A percentile compares a stretch with the other conserved stretches of the same genome.
Evolutionary conservation across 2,329 filamentous ascomycete species (phyloP).

Genomic region (Magnaporthiopsis rhizophila): DNA sequence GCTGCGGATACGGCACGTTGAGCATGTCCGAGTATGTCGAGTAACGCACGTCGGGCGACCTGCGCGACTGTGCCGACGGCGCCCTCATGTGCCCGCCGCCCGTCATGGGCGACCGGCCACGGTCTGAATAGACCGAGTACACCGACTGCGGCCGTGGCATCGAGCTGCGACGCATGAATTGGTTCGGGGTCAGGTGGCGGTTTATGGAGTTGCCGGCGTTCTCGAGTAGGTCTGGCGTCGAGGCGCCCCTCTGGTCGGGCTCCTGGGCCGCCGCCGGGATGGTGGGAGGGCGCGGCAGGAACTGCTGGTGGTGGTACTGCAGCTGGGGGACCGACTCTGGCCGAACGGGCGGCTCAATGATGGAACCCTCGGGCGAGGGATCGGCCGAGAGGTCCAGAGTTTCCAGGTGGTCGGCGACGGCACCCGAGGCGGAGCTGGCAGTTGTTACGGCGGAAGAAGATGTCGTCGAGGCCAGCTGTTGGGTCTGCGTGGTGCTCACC

Average conservation of each 20-base stretch:
- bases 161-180: constrained; percentile 46
- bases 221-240: constrained; percentile 45
- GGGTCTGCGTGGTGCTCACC: constrained; percentile 35
- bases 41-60: constrained; percentile 46
- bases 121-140: constrained; percentile 69
- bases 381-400: constrained; percentile 29
- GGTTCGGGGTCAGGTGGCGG: constrained; percentile 54
- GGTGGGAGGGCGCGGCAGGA: constrained; percentile 33
- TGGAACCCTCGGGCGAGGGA: constrained; percentile 42
- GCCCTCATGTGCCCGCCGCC: constrained; percentile 35
- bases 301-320: constrained; percentile 52
- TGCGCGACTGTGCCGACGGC: constrained; percentile 42
- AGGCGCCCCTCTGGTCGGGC: constrained; percentile 33
- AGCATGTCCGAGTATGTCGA: constrained; percentile 52
- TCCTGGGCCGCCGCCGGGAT: constrained; percentile 26
- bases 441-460: constrained; percentile 48
- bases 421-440: constrained; percentile 45
- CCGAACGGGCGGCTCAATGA: constrained; percentile 32
- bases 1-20: constrained; percentile 72
- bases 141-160: constrained; percentile 65
- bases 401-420: constrained; percentile 38
- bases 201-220: constrained; percentile 39
- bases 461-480: constrained; percentile 36
- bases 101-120: constrained; percentile 52
- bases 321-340: constrained; percentile 45